These are phyloP conservation scores for Beauveria asiatica DNA, from an alignment of 2,329 filamentous ascomycete genomes.

Conservation along the genomic window DNA sequence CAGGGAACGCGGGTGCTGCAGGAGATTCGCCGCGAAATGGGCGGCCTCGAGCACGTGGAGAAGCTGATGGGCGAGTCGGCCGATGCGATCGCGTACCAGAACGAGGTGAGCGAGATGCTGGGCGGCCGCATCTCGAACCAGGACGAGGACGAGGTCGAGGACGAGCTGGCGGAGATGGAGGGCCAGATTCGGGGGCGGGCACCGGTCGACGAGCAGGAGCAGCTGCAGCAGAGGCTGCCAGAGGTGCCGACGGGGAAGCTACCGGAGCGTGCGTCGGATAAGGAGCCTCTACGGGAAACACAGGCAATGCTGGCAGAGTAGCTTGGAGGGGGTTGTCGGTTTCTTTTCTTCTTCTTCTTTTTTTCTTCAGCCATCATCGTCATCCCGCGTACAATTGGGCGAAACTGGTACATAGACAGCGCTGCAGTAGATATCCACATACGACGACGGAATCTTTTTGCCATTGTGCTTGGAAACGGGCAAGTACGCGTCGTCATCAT, in stretches of 20 bases:
- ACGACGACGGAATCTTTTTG: background rate
- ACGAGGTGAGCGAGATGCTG: constrained; percentile 92
- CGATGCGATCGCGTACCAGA: constrained; percentile 83
- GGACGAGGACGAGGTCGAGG: constrained; percentile 96
- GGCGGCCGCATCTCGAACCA: constrained; percentile 82
- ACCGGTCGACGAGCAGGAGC: background rate
- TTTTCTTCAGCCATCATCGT: background rate
- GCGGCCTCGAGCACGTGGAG: constrained; percentile 86
- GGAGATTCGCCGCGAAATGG: constrained; percentile 93
- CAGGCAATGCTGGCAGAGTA: constrained; percentile 33
- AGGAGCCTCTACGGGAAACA: constrained; percentile 20
- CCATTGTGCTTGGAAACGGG: background rate
- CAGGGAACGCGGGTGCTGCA: constrained; percentile 84
- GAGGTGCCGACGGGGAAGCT: constrained; percentile 26
- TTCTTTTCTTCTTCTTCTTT: background rate
- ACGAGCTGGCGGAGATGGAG: constrained; percentile 80
- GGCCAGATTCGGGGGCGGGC: constrained; percentile 21
- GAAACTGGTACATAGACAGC: constrained; percentile 2
- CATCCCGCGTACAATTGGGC: background rate
- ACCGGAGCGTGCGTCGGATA: constrained; percentile 18
- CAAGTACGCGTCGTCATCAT: background rate
- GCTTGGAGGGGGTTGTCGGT: background rate
- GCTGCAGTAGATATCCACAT: background rate
- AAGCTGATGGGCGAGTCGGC: constrained; percentile 89
- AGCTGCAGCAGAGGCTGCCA: constrained; percentile 16